A percentile compares a stretch with the other conserved stretches of the same genome.
phyloP scores from a whole-genome alignment of 2,329 filamentous ascomycete species.

The Scopulariopsis brevicaulis region DNA sequence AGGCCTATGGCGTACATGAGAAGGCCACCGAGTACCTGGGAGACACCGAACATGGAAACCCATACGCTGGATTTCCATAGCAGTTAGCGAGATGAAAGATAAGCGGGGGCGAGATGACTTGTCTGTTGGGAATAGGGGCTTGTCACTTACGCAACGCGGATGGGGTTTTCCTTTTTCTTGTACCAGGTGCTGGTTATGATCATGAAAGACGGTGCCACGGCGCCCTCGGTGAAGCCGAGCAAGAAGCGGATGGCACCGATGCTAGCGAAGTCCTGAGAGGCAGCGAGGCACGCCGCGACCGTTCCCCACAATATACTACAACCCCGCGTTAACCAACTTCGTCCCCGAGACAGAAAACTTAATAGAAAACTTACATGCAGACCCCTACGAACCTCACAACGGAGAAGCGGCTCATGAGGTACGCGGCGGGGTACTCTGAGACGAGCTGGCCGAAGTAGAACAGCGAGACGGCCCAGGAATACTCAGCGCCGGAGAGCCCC shows the following conservation, averaged over 20 bases:
- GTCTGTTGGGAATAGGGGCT: too few species aligned
- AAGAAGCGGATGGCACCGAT: conserved; percentile 11
- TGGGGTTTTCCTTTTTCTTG: conserved; percentile 9
- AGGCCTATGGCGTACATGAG: conserved; percentile 14
- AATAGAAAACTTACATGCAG: background rate
- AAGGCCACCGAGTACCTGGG: conserved; percentile 11
- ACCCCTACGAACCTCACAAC: background rate
- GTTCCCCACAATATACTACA: background rate
- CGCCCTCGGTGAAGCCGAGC: conserved; percentile 11
- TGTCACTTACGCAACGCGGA: background rate
- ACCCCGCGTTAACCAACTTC: too few species aligned
- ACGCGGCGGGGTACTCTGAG: conserved; percentile 12
- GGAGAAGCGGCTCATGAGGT: background rate
- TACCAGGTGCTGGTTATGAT: conserved; percentile 12
- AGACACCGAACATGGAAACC: conserved; percentile 15
- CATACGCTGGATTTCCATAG: conserved; percentile 8
- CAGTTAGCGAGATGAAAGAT: background rate
- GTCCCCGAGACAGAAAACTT: background rate
- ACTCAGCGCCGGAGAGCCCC: conserved; percentile 20
- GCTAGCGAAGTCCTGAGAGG: conserved; percentile 4
- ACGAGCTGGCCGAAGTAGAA: conserved; percentile 26
- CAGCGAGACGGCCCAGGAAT: conserved; percentile 25
- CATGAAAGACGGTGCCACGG: conserved; percentile 6
- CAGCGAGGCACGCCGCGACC: background rate
- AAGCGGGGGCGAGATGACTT: conserved; percentile 14